Conservation (phyloP, 176 grass and related monocot species). For the Musa itinerans region DNA sequence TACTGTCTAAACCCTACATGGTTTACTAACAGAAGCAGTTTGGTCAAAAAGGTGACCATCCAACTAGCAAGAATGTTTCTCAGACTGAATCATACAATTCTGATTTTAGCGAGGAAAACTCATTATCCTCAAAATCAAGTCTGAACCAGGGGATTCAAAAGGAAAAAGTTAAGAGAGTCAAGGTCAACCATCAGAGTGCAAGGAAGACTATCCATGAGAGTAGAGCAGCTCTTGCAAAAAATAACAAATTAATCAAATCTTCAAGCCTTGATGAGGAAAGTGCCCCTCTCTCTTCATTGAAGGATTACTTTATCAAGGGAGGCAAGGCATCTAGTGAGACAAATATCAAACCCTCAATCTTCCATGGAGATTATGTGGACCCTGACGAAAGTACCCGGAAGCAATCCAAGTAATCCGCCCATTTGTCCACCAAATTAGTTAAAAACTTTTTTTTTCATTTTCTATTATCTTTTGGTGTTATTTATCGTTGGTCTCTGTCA, state of each 20-base stretch:
- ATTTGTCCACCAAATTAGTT: not conserved
- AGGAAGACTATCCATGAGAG: conserved; percentile 16
- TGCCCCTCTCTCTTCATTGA: conserved; percentile 1
- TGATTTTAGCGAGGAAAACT: conserved; percentile 34
- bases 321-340: conserved; percentile 4
- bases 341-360: conserved; percentile 14
- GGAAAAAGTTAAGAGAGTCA: conserved; percentile 40
- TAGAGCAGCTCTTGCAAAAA: conserved; percentile 9
- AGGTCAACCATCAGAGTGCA: conserved; percentile 1
- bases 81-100: conserved; percentile 24
- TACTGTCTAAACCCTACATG: not conserved
- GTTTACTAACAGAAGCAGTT: conserved; percentile 41
- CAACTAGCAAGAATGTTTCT: conserved; percentile 21
- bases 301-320: conserved; percentile 17
- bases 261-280: conserved; percentile 21
- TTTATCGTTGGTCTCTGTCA: conserved; percentile 1
- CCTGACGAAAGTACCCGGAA: conserved; percentile 22
- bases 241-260: conserved; percentile 15
- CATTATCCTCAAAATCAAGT: conserved; percentile 31
- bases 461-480: conserved; percentile 22
- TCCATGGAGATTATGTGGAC: conserved; percentile 12
- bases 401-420: conserved; percentile 35
- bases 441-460: not conserved
- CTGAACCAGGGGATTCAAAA: conserved; percentile 25
- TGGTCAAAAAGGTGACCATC: conserved; percentile 26